Evolutionary conservation across 129 eudicot genomes (phyloP).

Genomic region (Solidago caesia): DNA sequence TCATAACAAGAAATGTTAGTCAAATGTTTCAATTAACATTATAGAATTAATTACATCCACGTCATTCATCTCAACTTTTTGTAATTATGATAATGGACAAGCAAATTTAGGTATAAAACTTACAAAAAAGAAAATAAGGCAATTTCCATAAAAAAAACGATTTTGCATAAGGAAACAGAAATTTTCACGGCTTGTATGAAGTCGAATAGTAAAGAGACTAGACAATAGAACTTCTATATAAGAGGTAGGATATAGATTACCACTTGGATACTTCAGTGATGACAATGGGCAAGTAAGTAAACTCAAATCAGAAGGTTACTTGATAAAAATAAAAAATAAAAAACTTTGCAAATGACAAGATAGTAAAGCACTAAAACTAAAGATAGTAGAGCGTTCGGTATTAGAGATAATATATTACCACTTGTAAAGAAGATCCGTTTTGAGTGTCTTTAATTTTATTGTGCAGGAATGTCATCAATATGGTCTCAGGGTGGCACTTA

Average conservation of each 20-base stretch:
- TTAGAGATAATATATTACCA: too few species aligned
- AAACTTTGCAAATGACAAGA: conserved; percentile 11
- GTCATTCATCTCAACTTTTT: neutral
- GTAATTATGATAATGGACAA: neutral
- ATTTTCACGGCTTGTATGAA: neutral
- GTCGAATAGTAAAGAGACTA: neutral
- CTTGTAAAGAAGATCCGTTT: too few species aligned
- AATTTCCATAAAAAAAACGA: neutral
- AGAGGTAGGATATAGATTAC: too few species aligned
- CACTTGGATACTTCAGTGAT: too few species aligned
- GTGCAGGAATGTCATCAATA: too few species aligned
- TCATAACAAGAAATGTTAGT: neutral
- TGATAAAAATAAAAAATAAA: too few species aligned
- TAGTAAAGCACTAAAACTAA: conserved; percentile 1
- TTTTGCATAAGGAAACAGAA: neutral
- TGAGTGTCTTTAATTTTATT: too few species aligned
- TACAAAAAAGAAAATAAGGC: neutral
- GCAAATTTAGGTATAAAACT: neutral
- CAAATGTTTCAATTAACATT: neutral
- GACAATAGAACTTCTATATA: too few species aligned
- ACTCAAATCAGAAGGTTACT: neutral
- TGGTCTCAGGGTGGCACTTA: too few species aligned
- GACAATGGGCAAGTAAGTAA: conserved; percentile 1
- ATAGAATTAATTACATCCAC: neutral
- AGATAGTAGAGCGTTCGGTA: neutral